Conservation (phyloP, 1,284 basidiomycete species). For the Ceratobasidium sp. region DNA sequence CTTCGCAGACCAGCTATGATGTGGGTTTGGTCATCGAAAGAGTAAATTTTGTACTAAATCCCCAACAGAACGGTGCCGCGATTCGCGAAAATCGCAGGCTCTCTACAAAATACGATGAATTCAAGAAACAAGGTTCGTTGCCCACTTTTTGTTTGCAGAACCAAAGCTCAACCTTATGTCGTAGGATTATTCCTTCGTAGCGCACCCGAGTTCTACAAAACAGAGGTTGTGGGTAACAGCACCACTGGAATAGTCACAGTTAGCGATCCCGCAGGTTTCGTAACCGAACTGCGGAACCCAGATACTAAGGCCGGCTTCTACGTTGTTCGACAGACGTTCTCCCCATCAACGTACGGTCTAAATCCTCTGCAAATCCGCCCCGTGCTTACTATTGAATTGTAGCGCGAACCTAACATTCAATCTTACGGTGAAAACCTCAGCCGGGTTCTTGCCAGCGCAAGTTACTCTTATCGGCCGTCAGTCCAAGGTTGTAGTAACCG, state of each 20-base stretch:
- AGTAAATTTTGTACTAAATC: conserved; percentile 29
- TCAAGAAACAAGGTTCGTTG: conserved; percentile 68
- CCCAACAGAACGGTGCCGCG: conserved; percentile 50
- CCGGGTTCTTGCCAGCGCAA: conserved; percentile 52
- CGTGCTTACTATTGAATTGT: background rate
- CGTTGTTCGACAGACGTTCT: conserved; percentile 69
- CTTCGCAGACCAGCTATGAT: conserved; percentile 55
- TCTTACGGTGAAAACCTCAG: conserved; percentile 48
- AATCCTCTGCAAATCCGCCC: background rate
- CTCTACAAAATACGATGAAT: conserved; percentile 70
- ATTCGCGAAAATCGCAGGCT: conserved; percentile 72
- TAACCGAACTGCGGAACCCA: conserved; percentile 69
- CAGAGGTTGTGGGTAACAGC: conserved; percentile 71
- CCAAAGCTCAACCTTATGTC: background rate
- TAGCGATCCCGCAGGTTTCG: conserved; percentile 62
- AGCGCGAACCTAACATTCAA: conserved; percentile 35
- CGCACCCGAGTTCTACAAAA: conserved; percentile 76
- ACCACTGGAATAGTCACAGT: conserved; percentile 57
- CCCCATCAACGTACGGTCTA: conserved; percentile 65
- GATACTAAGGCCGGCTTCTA: conserved; percentile 71
- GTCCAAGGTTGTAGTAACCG: conserved; percentile 44
- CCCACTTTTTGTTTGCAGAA: background rate
- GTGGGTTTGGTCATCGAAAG: conserved; percentile 45
- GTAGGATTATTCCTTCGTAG: conserved; percentile 67
- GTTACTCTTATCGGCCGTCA: conserved; percentile 50